Conservation (phyloP, 441 rosid species). For the Gossypium gossypioides region DNA sequence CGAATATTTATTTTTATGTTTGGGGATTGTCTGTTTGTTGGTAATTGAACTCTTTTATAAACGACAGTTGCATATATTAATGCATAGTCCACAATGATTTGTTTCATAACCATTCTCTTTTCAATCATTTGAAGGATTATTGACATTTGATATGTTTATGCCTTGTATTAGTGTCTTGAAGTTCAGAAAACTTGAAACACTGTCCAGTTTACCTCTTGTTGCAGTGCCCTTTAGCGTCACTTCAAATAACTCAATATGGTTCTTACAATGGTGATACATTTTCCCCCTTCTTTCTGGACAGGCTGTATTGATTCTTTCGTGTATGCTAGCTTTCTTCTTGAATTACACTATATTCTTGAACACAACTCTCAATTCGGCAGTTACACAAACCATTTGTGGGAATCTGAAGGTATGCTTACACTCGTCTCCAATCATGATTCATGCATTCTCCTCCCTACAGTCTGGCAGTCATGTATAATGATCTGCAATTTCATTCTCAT, state of each 20-base stretch:
- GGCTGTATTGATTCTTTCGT: constrained; percentile 69
- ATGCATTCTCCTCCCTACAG: not conserved
- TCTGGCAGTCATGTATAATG: not conserved
- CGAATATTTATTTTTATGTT: not conserved
- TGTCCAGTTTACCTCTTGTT: not conserved
- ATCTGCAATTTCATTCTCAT: not conserved
- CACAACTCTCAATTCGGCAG: constrained; percentile 91
- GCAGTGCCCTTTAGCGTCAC: not conserved
- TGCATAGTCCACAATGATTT: not conserved
- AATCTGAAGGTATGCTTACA: constrained; percentile 63
- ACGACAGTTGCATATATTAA: not conserved
- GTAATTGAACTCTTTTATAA: not conserved
- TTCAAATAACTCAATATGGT: not conserved
- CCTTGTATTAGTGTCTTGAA: not conserved
- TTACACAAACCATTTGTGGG: constrained; percentile 90
- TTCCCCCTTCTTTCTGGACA: constrained; percentile 24
- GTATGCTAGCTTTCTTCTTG: constrained; percentile 82
- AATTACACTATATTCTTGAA: constrained; percentile 88
- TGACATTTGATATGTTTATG: not conserved
- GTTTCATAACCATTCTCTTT: not conserved
- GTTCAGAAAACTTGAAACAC: not conserved
- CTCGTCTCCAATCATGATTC: not conserved
- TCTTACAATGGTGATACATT: not conserved
- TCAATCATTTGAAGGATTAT: not conserved
- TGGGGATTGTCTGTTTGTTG: not conserved